Conservation (phyloP, 2,329 filamentous ascomycete species). For the Aphanocladium album region DNA sequence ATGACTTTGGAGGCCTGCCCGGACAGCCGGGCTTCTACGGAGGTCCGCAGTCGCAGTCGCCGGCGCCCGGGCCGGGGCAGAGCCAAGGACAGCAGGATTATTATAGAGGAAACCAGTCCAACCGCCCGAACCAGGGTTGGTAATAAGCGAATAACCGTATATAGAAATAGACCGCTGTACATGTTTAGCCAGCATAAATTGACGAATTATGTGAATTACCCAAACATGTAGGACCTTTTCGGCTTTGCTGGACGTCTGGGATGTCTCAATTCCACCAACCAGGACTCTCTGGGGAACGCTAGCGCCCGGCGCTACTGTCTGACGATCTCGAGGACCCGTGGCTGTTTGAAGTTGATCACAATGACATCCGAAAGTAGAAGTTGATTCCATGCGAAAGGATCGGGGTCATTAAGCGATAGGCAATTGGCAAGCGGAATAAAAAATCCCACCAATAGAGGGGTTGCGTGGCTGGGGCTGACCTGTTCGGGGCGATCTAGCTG, state of each 20-base stretch:
- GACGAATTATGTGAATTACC: neutral
- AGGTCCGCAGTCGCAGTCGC: neutral
- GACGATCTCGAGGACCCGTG: too few relatives aligned
- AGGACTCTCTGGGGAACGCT: neutral
- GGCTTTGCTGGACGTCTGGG: too few relatives aligned
- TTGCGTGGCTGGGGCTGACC: too few relatives aligned
- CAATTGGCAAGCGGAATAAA: too few relatives aligned
- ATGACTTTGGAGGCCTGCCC: neutral
- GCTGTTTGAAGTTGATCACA: too few relatives aligned
- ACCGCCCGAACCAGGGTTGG: constrained; percentile 33
- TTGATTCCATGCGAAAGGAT: too few relatives aligned
- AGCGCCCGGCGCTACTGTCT: neutral
- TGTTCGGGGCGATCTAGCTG: too few relatives aligned
- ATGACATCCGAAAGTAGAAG: too few relatives aligned
- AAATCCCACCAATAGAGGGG: too few relatives aligned
- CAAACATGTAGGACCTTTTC: too few relatives aligned
- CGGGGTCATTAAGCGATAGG: too few relatives aligned
- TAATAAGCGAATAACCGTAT: constrained; percentile 16
- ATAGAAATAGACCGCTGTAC: neutral
- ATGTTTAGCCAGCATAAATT: neutral
- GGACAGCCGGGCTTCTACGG: constrained; percentile 7
- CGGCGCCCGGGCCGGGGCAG: neutral
- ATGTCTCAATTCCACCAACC: neutral
- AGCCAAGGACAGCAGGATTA: constrained; percentile 54
- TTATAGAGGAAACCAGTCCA: constrained; percentile 40